Evolutionary conservation across 805 yeast species (phyloP).

Genomic region (Lipomyces chichibuensis): DNA sequence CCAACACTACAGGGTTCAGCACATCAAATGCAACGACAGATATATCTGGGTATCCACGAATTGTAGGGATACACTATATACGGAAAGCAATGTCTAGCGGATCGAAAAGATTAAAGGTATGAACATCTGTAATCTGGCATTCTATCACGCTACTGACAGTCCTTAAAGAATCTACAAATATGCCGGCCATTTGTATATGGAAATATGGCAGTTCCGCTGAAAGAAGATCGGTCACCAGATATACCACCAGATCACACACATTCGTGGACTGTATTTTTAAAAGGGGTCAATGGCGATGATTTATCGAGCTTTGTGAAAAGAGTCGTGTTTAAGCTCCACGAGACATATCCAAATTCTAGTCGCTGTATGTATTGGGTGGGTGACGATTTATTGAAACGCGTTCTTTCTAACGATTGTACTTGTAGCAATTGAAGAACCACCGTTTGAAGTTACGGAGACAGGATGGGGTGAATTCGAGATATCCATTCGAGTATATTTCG

Average conservation of each 20-base stretch:
- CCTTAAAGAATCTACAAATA: constrained; percentile 44
- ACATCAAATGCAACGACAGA: neutral
- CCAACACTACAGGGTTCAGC: neutral
- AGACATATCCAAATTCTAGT: constrained; percentile 86
- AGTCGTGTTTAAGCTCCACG: constrained; percentile 93
- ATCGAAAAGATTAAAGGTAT: constrained; percentile 41
- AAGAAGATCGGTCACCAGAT: constrained; percentile 54
- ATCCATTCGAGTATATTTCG: constrained; percentile 81
- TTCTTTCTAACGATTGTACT: neutral
- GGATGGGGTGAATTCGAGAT: constrained; percentile 99
- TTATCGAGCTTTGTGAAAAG: constrained; percentile 78
- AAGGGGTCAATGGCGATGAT: constrained; percentile 80
- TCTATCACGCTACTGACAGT: neutral
- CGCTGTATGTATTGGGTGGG: constrained; percentile 47
- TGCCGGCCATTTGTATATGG: constrained; percentile 82
- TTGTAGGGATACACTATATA: neutral
- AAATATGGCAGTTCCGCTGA: constrained; percentile 72
- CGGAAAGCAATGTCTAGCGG: constrained; percentile 9
- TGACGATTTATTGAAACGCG: neutral
- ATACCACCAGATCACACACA: constrained; percentile 93
- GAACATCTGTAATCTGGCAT: neutral
- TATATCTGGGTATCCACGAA: neutral
- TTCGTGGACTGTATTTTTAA: constrained; percentile 89
- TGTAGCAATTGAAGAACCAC: constrained; percentile 75
- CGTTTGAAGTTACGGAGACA: constrained; percentile 92